These are phyloP conservation scores for Hygrophila difformis DNA, from an alignment of 257 asterid genomes.

Conservation along the genomic window DNA sequence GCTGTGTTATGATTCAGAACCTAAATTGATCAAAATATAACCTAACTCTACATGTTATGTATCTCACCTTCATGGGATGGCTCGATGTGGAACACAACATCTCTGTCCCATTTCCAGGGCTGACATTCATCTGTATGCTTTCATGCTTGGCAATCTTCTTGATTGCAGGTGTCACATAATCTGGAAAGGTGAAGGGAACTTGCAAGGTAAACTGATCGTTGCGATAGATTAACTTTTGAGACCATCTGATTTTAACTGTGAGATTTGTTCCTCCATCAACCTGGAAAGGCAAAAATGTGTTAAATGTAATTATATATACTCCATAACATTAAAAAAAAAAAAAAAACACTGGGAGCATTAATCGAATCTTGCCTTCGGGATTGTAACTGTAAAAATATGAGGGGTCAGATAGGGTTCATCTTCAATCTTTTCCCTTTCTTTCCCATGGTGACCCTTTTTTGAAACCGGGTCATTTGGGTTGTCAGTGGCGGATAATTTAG, in stretches of 20 bases:
- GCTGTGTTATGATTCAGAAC: not conserved
- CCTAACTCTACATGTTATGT: too few species aligned
- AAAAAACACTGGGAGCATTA: too few species aligned
- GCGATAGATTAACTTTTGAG: constrained; percentile 58
- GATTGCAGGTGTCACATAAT: constrained; percentile 75
- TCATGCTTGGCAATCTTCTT: constrained; percentile 76
- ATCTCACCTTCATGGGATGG: constrained; percentile 80
- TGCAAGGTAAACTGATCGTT: constrained; percentile 56
- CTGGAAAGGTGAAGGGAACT: constrained; percentile 83
- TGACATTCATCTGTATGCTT: constrained; percentile 60
- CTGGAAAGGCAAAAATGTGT: constrained; percentile 42
- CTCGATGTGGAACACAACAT: constrained; percentile 49
- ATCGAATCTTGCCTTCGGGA: constrained; percentile 54
- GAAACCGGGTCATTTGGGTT: constrained; percentile 8
- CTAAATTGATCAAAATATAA: too few species aligned
- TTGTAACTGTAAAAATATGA: constrained; percentile 54
- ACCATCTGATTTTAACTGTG: constrained; percentile 75
- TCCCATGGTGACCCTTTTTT: constrained; percentile 16
- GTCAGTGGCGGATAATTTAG: constrained; percentile 27
- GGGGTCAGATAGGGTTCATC: constrained; percentile 66
- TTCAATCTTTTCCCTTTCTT: constrained; percentile 28
- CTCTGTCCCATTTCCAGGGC: constrained; percentile 60
- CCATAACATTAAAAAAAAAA: too few species aligned
- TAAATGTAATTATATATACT: too few species aligned
- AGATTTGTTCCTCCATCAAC: constrained; percentile 82